phyloP scores from a whole-genome alignment of 2,329 filamentous ascomycete species.

The Exutisphaerella laricina region DNA sequence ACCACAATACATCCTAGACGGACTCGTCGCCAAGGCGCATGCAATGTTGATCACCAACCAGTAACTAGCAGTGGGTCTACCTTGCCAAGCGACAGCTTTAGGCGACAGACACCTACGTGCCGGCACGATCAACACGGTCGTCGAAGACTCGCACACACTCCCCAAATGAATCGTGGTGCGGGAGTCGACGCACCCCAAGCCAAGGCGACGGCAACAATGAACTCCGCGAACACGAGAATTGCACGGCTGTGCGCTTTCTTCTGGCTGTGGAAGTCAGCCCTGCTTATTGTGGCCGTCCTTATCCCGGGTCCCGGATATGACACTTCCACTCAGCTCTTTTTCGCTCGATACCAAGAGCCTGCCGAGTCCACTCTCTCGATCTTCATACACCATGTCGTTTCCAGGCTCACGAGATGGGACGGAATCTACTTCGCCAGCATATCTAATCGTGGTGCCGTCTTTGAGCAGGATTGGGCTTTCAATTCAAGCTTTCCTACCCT shows the following conservation, averaged over 20 bases:
- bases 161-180: neutral
- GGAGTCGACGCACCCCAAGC: neutral
- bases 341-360: constrained; percentile 26
- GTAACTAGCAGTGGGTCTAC: neutral
- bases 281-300: constrained; percentile 56
- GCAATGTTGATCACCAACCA: neutral
- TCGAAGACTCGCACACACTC: too few species aligned
- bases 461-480: constrained; percentile 85
- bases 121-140: too few species aligned
- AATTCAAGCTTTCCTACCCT: constrained; percentile 52
- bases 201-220: constrained; percentile 4
- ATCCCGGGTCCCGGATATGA: constrained; percentile 65
- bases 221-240: constrained; percentile 12
- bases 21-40: neutral
- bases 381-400: constrained; percentile 37
- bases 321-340: constrained; percentile 61
- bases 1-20: neutral
- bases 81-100: neutral
- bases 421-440: constrained; percentile 67
- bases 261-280: constrained; percentile 58
- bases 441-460: constrained; percentile 59
- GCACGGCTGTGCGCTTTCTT: constrained; percentile 39
- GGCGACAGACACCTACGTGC: too few species aligned
- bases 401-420: constrained; percentile 70
- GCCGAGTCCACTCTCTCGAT: constrained; percentile 21